Conservation (phyloP, 2,329 filamentous ascomycete species). For the Torrubiella hemipterigena region DNA sequence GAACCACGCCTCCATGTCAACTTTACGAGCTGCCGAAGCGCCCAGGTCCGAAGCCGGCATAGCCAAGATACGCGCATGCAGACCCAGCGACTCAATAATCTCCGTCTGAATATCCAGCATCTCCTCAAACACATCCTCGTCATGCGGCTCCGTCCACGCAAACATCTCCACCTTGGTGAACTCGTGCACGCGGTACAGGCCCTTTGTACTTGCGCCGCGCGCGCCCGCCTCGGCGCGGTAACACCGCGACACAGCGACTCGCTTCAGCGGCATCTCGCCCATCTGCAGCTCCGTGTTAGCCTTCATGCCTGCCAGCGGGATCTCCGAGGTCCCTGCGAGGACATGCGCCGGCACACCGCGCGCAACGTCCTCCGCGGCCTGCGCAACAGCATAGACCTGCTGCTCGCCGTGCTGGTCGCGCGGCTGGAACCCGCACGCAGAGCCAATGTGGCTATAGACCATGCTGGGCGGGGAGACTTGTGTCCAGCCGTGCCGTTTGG, state of each 20-base stretch:
- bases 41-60: constrained; percentile 88
- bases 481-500: constrained; percentile 63
- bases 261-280: constrained; percentile 59
- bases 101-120: constrained; percentile 80
- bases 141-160: constrained; percentile 64
- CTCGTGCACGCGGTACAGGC: constrained; percentile 92
- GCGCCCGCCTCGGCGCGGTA: constrained; percentile 93
- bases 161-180: constrained; percentile 99
- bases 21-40: constrained; percentile 74
- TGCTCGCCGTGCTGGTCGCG: constrained; percentile 83
- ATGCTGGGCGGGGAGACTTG: constrained; percentile 76
- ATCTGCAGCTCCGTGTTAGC: constrained; percentile 58
- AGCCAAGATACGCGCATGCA: constrained; percentile 81
- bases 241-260: constrained; percentile 79
- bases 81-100: constrained; percentile 62
- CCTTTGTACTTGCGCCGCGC: constrained; percentile 81
- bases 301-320: constrained; percentile 84
- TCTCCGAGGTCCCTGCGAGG: constrained; percentile 85
- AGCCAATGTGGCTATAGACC: constrained; percentile 83
- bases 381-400: constrained; percentile 75
- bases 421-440: constrained; percentile 89
- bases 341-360: constrained; percentile 56
- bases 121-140: constrained; percentile 58
- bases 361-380: constrained; percentile 48
- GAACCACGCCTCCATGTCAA: constrained; percentile 91